Evolutionary conservation across 208 protist genomes (phyloP).

Genomic region (Leishmania tarentolae): DNA sequence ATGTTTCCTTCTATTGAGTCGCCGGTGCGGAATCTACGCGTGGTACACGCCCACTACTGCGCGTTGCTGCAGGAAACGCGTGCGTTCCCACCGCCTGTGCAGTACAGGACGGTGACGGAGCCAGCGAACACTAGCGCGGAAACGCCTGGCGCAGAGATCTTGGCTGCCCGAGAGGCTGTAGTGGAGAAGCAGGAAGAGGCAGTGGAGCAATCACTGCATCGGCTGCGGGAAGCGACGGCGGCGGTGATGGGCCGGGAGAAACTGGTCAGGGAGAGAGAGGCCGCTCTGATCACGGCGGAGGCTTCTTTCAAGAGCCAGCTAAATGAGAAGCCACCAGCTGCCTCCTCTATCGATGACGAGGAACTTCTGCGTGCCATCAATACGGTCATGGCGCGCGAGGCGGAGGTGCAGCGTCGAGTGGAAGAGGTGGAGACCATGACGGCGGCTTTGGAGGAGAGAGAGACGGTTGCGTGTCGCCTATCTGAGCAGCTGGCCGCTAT

Average conservation of each 20-base stretch:
- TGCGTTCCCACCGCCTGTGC: conserved; percentile 24
- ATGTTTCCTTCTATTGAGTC: conserved; percentile 52
- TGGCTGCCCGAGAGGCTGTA: conserved; percentile 14
- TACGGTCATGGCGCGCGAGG: conserved; percentile 31
- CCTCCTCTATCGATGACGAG: conserved; percentile 8
- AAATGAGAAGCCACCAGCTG: not conserved
- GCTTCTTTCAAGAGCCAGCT: not conserved
- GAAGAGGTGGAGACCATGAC: conserved; percentile 34
- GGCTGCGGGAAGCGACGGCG: conserved; percentile 26
- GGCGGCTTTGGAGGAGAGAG: conserved; percentile 38
- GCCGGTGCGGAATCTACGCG: conserved; percentile 55
- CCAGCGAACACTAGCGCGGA: not conserved
- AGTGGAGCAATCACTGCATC: conserved; percentile 22
- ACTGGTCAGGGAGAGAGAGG: conserved; percentile 6
- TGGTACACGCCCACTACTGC: conserved; percentile 55
- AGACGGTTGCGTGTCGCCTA: conserved; percentile 36
- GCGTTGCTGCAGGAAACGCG: conserved; percentile 13
- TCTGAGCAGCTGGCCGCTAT: conserved; percentile 58
- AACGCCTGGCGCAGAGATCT: not conserved
- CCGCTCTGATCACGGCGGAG: not conserved
- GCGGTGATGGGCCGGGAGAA: conserved; percentile 20
- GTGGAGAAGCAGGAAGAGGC: conserved; percentile 13
- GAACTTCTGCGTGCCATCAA: conserved; percentile 21
- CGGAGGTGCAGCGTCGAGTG: conserved; percentile 27
- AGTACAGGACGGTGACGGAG: conserved; percentile 2